These are phyloP conservation scores for Leucocoprinus sp. DNA, from an alignment of 768 basidiomycete genomes.

Conservation along the genomic window DNA sequence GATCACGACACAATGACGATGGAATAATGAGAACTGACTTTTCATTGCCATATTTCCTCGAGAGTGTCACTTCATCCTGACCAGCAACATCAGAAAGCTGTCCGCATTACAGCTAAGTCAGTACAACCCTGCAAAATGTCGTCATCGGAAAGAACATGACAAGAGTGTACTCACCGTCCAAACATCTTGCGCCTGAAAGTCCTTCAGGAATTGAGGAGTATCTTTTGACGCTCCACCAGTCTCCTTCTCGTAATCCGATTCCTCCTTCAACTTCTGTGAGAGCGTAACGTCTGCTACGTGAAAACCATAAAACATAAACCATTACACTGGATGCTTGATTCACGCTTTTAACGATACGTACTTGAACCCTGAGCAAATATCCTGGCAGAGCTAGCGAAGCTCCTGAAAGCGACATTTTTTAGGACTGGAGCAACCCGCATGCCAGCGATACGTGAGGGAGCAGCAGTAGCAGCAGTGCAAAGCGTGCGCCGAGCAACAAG, in stretches of 20 bases:
- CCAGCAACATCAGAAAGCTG: conserved; percentile 68
- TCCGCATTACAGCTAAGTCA: conserved; percentile 6
- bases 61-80: conserved; percentile 74
- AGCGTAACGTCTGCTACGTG: conserved; percentile 68
- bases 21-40: conserved; percentile 40
- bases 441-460: conserved; percentile 15
- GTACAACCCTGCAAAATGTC: background rate
- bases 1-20: background rate
- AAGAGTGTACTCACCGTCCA: conserved; percentile 57
- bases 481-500: conserved; percentile 32
- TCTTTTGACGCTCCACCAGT: conserved; percentile 24
- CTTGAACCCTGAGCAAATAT: conserved; percentile 38
- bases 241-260: conserved; percentile 82
- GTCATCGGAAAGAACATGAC: background rate
- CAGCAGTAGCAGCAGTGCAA: conserved; percentile 18
- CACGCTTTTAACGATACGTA: conserved; percentile 19
- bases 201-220: conserved; percentile 68
- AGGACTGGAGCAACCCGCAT: conserved; percentile 22
- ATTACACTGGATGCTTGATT: background rate
- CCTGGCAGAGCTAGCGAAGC: conserved; percentile 39
- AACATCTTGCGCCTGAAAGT: conserved; percentile 62
- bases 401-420: conserved; percentile 22
- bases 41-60: conserved; percentile 88
- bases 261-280: conserved; percentile 66
- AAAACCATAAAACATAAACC: conserved; percentile 4